phyloP scores from a whole-genome alignment of 345 rosid species.

The Moringa oleifera region DNA sequence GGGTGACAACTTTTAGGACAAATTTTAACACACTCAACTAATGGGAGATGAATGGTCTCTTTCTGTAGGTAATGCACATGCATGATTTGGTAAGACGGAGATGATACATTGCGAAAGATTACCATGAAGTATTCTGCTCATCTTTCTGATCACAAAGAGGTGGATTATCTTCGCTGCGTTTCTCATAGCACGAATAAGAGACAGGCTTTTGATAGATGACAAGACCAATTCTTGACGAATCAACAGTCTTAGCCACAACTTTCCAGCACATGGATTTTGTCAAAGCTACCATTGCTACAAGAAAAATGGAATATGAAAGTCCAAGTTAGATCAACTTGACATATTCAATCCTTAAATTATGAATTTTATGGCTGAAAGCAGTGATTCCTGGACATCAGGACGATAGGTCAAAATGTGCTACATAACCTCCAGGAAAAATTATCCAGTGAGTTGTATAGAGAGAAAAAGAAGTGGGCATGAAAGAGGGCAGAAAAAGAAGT shows the following conservation, averaged over 20 bases:
- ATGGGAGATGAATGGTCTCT: background rate
- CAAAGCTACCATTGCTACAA: constrained; percentile 71
- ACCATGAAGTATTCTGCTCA: constrained; percentile 57
- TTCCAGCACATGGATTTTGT: constrained; percentile 87
- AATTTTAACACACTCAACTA: no score
- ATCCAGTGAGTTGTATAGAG: background rate
- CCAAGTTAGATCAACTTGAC: constrained; percentile 3
- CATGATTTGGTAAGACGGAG: background rate
- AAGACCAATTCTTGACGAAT: constrained; percentile 67
- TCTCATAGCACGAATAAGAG: constrained; percentile 59
- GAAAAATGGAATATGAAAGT: constrained; percentile 6
- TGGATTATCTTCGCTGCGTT: constrained; percentile 44
- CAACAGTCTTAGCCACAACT: constrained; percentile 51
- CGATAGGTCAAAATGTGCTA: no score
- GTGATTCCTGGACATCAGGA: background rate
- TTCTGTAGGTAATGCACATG: background rate
- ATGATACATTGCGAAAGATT: constrained; percentile 14
- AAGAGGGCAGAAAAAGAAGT: constrained; percentile 1
- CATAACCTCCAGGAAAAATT: no score
- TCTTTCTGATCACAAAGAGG: constrained; percentile 55
- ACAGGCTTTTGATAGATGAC: constrained; percentile 80
- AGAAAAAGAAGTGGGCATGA: background rate
- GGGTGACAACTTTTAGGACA: no score
- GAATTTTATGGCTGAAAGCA: background rate
- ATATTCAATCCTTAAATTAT: background rate